Percentiles rank a stretch among this genome's conserved stretches.
phyloP scores from a whole-genome alignment of 768 basidiomycete genomes.

The Tylopilus intermedius region DNA sequence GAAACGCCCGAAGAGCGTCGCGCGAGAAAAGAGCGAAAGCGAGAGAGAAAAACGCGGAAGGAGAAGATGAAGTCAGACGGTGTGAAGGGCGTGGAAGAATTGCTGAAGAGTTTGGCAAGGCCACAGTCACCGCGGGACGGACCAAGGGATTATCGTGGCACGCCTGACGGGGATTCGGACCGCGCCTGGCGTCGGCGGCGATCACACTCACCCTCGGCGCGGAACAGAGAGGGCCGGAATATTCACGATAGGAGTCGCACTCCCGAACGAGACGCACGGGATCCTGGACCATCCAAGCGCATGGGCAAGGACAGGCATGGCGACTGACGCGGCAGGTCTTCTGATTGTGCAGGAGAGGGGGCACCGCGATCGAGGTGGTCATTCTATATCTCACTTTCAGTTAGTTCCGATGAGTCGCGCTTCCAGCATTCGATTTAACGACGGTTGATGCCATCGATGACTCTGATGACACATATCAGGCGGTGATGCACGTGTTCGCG shows the following conservation, averaged over 20 bases:
- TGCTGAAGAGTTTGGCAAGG: slow-evolving; percentile 45
- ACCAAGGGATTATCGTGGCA: slow-evolving; percentile 2
- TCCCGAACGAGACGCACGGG: slow-evolving; percentile 15
- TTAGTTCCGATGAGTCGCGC: background rate
- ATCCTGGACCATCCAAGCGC: background rate
- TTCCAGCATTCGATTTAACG: too few relatives aligned
- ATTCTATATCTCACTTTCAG: slow-evolving; percentile 2
- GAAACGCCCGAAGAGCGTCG: slow-evolving; percentile 78
- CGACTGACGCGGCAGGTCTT: background rate
- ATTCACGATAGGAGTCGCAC: slow-evolving; percentile 15
- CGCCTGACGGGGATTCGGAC: slow-evolving; percentile 13
- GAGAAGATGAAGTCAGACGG: slow-evolving; percentile 51
- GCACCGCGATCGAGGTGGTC: background rate
- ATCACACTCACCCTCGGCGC: slow-evolving; percentile 12
- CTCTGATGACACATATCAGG: background rate
- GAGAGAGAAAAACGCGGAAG: slow-evolving; percentile 60
- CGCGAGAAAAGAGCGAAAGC: slow-evolving; percentile 70
- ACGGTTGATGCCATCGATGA: background rate
- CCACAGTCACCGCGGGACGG: slow-evolving; percentile 22
- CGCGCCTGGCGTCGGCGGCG: slow-evolving; percentile 9
- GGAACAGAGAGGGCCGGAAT: slow-evolving; percentile 8
- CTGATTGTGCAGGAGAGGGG: background rate
- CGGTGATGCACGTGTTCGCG: background rate
- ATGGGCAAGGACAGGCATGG: slow-evolving; percentile 5
- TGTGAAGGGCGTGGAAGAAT: slow-evolving; percentile 60